phyloP scores from a whole-genome alignment of 129 eudicot species.

The Ambrosia artemisiifolia region DNA sequence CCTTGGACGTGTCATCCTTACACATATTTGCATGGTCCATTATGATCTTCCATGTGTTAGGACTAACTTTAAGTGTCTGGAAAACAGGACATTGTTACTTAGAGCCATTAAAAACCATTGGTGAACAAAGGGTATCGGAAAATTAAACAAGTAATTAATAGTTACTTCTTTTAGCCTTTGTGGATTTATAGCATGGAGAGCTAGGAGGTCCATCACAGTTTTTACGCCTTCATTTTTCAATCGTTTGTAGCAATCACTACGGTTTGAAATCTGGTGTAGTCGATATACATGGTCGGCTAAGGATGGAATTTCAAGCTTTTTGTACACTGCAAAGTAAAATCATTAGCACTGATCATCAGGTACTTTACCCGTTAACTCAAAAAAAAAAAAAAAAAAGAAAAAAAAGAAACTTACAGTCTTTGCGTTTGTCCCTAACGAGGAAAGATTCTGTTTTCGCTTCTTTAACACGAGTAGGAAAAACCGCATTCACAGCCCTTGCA shows the following conservation, averaged over 20 bases:
- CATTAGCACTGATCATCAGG: background rate
- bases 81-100: background rate
- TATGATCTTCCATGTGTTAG: constrained; percentile 18
- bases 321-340: constrained; percentile 23
- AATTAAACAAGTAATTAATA: constrained; percentile 4
- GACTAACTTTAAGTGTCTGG: constrained; percentile 22
- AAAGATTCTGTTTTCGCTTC: constrained; percentile 62
- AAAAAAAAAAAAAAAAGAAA: background rate
- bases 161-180: constrained; percentile 30
- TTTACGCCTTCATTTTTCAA: constrained; percentile 16
- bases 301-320: constrained; percentile 20
- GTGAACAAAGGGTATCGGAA: background rate
- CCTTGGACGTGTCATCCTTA: constrained; percentile 22
- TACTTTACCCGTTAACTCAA: background rate
- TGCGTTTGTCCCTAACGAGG: constrained; percentile 50
- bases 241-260: background rate
- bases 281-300: constrained; percentile 19
- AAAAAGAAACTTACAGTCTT: constrained; percentile 34
- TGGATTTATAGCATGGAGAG: constrained; percentile 27
- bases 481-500: constrained; percentile 37
- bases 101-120: background rate
- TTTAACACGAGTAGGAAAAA: constrained; percentile 29
- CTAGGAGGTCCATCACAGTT: constrained; percentile 32
- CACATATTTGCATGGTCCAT: constrained; percentile 28
- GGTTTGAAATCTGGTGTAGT: background rate